Evolutionary conservation across 2,329 filamentous ascomycete species (phyloP).

Genomic region (Aureobasidium zeae): DNA sequence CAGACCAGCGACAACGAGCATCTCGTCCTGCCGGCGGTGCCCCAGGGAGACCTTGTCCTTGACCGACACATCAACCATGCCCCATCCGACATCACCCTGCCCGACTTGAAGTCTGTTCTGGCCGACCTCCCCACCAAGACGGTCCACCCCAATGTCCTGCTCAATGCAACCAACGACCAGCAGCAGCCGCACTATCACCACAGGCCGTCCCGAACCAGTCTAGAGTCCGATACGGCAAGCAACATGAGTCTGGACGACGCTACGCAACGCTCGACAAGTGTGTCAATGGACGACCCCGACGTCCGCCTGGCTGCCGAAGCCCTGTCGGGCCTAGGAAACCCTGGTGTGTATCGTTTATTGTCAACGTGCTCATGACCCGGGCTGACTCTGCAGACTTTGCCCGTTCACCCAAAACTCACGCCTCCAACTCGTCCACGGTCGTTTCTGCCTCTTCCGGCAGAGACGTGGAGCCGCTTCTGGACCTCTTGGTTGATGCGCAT

Average conservation of each 20-base stretch:
- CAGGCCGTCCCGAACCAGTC: slow-evolving; percentile 21
- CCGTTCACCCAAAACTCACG: slow-evolving; percentile 30
- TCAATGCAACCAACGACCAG: slow-evolving; percentile 23
- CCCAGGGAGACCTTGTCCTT: slow-evolving; percentile 31
- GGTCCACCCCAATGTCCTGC: slow-evolving; percentile 19
- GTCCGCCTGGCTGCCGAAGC: slow-evolving; percentile 43
- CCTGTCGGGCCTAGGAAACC: slow-evolving; percentile 41
- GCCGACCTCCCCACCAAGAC: slow-evolving; percentile 26
- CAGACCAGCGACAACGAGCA: slow-evolving; percentile 32
- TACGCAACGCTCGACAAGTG: slow-evolving; percentile 30
- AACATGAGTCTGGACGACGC: slow-evolving; percentile 35
- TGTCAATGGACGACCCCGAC: slow-evolving; percentile 41
- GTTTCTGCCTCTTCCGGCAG: slow-evolving; percentile 29
- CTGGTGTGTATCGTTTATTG: slow-evolving; percentile 29
- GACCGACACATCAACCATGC: slow-evolving; percentile 18
- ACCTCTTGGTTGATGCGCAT: slow-evolving; percentile 78
- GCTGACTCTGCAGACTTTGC: slow-evolving; percentile 31
- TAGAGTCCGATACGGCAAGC: slow-evolving; percentile 35
- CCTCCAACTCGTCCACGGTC: slow-evolving; percentile 21
- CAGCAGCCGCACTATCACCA: slow-evolving; percentile 10
- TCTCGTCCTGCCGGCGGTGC: slow-evolving; percentile 36
- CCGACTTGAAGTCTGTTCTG: slow-evolving; percentile 37
- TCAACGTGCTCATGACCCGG: slow-evolving; percentile 7
- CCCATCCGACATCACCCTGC: slow-evolving; percentile 30
- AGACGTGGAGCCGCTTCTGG: slow-evolving; percentile 70